Percentiles rank a stretch among this genome's conserved stretches.
Evolutionary conservation across 495 filamentous ascomycete species (phyloP).

Genomic region (Aeminium ludgeri): DNA sequence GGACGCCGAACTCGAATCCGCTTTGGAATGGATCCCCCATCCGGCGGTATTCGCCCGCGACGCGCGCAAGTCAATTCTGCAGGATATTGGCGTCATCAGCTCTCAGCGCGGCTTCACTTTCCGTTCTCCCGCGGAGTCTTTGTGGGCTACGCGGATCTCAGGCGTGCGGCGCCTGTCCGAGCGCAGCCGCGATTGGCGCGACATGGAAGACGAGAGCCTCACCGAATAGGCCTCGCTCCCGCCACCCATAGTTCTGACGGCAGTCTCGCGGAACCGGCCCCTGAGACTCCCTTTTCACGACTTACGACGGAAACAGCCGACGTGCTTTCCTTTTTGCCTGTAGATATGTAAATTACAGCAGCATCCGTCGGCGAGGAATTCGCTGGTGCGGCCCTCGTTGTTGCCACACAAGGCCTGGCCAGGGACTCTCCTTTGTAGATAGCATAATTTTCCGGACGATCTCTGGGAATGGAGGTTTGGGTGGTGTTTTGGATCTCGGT

Average conservation of each 20-base stretch:
- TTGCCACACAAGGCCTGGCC: too few species aligned
- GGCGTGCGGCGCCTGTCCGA: slow-evolving; percentile 67
- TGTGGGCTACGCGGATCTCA: slow-evolving; percentile 66
- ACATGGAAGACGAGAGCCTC: slow-evolving; percentile 61
- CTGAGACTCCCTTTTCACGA: neutral
- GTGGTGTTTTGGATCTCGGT: too few species aligned
- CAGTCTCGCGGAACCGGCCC: neutral
- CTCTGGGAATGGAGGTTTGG: too few species aligned
- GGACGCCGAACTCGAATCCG: slow-evolving; percentile 75
- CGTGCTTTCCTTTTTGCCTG: neutral
- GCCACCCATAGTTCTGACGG: too few species aligned
- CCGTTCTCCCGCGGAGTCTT: slow-evolving; percentile 65
- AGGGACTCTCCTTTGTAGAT: too few species aligned
- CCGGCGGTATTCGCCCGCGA: slow-evolving; percentile 92
- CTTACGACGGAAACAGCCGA: neutral
- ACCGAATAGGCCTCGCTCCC: slow-evolving; percentile 45
- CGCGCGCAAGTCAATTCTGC: slow-evolving; percentile 84
- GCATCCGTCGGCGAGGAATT: too few species aligned
- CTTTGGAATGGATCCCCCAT: slow-evolving; percentile 98
- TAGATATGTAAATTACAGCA: neutral
- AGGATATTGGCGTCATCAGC: slow-evolving; percentile 91
- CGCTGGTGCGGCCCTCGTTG: too few species aligned
- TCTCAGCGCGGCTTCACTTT: slow-evolving; percentile 89
- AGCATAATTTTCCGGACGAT: too few species aligned
- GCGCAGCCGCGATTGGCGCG: slow-evolving; percentile 68